A percentile compares a stretch with the other conserved stretches of the same genome.
These are phyloP conservation scores for Mortierella antarctica DNA, from an alignment of 192 early-diverging fungal species.

Conservation along the genomic window DNA sequence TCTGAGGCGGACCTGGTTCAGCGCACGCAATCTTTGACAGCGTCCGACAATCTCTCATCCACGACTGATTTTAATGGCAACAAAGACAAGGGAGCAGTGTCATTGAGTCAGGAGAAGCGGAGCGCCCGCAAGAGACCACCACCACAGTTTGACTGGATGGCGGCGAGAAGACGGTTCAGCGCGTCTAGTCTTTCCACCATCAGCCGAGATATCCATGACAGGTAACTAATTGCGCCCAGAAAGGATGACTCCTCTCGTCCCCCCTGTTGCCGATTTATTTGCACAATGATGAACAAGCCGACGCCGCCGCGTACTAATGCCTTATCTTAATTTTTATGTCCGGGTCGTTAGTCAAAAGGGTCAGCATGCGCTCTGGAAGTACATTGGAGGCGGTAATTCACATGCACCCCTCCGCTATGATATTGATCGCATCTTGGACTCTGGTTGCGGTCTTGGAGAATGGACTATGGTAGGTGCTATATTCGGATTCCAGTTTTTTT, in stretches of 20 bases:
- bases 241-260: background rate
- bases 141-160: constrained; percentile 49
- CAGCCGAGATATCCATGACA: constrained; percentile 50
- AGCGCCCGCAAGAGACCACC: constrained; percentile 21
- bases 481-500: background rate
- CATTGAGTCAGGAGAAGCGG: constrained; percentile 8
- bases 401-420: constrained; percentile 48
- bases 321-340: constrained; percentile 2
- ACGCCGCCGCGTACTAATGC: constrained; percentile 2
- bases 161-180: constrained; percentile 38
- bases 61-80: background rate
- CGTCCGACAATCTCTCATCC: background rate
- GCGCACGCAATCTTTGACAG: constrained; percentile 27
- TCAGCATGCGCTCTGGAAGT: constrained; percentile 55
- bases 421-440: constrained; percentile 41
- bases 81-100: background rate
- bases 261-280: constrained; percentile 2
- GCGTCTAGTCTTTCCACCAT: constrained; percentile 39
- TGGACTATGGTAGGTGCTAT: constrained; percentile 44
- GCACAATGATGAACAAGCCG: background rate
- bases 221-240: constrained; percentile 13
- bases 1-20: constrained; percentile 42
- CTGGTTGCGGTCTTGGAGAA: constrained; percentile 51
- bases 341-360: constrained; percentile 38
- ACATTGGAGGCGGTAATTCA: constrained; percentile 49